Percentiles rank a stretch among this genome's conserved stretches.
Conservation (phyloP, 148 eudicot genomes). For the Silene latifolia region DNA sequence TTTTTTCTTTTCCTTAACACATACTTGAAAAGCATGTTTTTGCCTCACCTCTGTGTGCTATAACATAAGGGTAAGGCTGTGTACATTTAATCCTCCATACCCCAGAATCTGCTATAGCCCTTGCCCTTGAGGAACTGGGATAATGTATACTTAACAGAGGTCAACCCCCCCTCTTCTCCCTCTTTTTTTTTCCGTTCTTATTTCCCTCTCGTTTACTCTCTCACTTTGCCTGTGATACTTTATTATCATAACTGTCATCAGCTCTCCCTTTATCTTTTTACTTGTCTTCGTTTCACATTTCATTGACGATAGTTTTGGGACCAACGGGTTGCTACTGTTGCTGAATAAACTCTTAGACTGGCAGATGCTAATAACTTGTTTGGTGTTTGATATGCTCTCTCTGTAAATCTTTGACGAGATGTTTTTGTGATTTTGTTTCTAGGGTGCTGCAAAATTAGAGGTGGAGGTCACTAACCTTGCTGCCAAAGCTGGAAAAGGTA, state of each 20-base stretch:
- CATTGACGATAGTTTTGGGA: not conserved
- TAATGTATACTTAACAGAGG: not conserved
- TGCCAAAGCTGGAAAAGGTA: constrained; percentile 99
- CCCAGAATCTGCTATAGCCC: not conserved
- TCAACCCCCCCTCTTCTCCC: not conserved
- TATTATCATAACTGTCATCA: not conserved
- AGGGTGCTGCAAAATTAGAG: constrained; percentile 91
- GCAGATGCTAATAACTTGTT: not conserved
- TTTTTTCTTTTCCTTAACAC: not conserved
- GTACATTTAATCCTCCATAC: not conserved
- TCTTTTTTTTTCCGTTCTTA: not conserved
- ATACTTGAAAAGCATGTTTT: not conserved
- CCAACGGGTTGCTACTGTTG: not conserved
- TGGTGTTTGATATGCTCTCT: not conserved
- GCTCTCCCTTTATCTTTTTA: not conserved
- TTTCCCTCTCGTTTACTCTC: too few relatives aligned
- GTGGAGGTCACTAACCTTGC: constrained; percentile 97
- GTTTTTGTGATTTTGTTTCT: constrained; percentile 8
- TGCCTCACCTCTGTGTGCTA: not conserved
- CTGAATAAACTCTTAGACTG: constrained; percentile 3
- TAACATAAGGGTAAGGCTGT: not conserved
- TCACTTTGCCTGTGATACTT: too few relatives aligned
- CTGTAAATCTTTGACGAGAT: not conserved
- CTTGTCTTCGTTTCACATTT: not conserved
- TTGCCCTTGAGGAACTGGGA: too few relatives aligned